These are phyloP conservation scores for Pichia deserticola DNA, from an alignment of 805 yeast genomes.

Conservation along the genomic window DNA sequence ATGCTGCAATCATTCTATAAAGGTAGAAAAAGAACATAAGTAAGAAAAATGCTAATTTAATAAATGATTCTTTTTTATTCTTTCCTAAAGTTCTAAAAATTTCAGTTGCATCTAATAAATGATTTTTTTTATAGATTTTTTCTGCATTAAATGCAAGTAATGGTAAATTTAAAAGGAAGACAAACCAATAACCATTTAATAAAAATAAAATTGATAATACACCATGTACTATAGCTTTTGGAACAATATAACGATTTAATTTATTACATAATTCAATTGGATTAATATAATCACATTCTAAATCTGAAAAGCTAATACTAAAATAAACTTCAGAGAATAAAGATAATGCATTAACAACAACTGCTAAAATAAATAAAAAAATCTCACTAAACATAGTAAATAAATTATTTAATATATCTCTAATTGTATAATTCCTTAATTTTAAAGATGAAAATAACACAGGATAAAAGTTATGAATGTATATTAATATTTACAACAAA, in stretches of 20 bases:
- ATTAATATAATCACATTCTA: conserved; percentile 94
- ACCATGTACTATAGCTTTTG: conserved; percentile 83
- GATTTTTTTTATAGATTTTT: conserved; percentile 72
- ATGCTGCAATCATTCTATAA: conserved; percentile 91
- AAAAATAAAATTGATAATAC: conserved; percentile 62
- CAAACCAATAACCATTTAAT: conserved; percentile 87
- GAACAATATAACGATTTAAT: conserved; percentile 79
- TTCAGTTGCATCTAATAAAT: conserved; percentile 92
- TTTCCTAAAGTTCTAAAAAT: conserved; percentile 89
- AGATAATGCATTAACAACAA: conserved; percentile 77
- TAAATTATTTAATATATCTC: too few relatives aligned
- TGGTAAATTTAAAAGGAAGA: conserved; percentile 76
- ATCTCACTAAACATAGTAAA: conserved; percentile 25
- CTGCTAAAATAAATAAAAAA: conserved; percentile 67
- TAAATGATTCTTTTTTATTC: conserved; percentile 87
- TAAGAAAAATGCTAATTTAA: conserved; percentile 86
- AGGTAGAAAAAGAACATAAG: conserved; percentile 91
- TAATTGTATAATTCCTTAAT: too few relatives aligned
- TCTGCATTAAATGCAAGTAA: conserved; percentile 76
- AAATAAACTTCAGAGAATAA: conserved; percentile 89
- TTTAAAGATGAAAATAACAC: too few relatives aligned
- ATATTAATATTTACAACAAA: too few relatives aligned
- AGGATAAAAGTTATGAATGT: too few relatives aligned
- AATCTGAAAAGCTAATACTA: conserved; percentile 90
- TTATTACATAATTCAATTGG: conserved; percentile 95